Conservation (phyloP, 768 basidiomycete species). For the Cubamyces lactineus region DNA sequence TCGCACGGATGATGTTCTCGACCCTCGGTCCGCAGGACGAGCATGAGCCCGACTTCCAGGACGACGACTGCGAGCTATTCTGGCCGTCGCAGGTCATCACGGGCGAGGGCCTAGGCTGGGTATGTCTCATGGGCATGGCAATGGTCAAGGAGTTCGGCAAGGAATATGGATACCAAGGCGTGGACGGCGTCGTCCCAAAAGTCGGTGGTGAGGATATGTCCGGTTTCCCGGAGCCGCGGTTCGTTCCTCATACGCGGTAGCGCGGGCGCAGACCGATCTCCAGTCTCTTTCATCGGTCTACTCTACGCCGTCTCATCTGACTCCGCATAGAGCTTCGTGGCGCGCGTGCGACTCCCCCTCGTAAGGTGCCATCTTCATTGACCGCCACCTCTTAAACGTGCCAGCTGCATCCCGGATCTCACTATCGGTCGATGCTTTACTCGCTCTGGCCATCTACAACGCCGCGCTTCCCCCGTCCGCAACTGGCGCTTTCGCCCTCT, state of each 20-base stretch:
- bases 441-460: background rate
- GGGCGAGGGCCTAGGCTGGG: slow-evolving; percentile 83
- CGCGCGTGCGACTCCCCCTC: background rate
- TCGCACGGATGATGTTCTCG: slow-evolving; percentile 70
- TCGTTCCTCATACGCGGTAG: slow-evolving; percentile 14
- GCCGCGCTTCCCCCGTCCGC: background rate
- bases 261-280: background rate
- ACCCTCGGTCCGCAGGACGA: slow-evolving; percentile 67
- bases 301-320: background rate
- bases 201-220: slow-evolving; percentile 28
- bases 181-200: slow-evolving; percentile 73
- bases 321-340: slow-evolving; percentile 8
- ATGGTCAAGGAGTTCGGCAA: slow-evolving; percentile 86
- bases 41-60: slow-evolving; percentile 80
- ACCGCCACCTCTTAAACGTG: background rate
- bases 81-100: slow-evolving; percentile 78
- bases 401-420: slow-evolving; percentile 1
- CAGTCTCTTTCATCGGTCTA: background rate
- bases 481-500: slow-evolving; percentile 3
- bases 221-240: slow-evolving; percentile 18
- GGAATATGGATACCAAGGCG: slow-evolving; percentile 70
- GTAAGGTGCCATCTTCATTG: background rate
- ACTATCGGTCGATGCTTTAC: background rate
- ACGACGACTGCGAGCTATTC: slow-evolving; percentile 84
- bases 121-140: slow-evolving; percentile 84